These are phyloP conservation scores for Pilasporangium apinafurcum DNA, from an alignment of 352 stramenopile genomes.

Conservation along the genomic window DNA sequence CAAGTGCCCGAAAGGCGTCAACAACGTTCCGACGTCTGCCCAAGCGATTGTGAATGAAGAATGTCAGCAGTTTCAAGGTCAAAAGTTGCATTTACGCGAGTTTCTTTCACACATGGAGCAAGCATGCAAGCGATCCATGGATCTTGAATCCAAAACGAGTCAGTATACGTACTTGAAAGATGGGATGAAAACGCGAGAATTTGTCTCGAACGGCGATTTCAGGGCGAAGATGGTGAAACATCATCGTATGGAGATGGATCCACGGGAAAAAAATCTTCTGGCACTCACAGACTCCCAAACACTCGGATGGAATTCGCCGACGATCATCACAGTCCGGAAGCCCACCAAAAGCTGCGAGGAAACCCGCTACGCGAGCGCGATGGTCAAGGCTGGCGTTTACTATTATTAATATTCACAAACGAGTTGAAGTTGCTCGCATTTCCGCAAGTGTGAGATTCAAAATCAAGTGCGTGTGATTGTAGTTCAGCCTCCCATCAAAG, in stretches of 20 bases:
- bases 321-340: constrained; percentile 30
- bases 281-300: constrained; percentile 47
- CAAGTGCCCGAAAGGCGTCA: constrained; percentile 44
- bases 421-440: no score
- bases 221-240: constrained; percentile 46
- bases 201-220: constrained; percentile 54
- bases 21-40: constrained; percentile 37
- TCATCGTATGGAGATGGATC: constrained; percentile 41
- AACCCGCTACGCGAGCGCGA: constrained; percentile 57
- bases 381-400: constrained; percentile 70
- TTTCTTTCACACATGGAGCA: constrained; percentile 31
- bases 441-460: no score
- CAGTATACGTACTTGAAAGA: constrained; percentile 38
- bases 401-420: constrained; percentile 38
- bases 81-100: constrained; percentile 5
- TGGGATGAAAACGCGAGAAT: constrained; percentile 27
- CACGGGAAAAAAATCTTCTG: constrained; percentile 31
- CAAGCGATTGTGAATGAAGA: constrained; percentile 15
- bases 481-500: no score
- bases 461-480: no score
- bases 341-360: constrained; percentile 68
- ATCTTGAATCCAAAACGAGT: constrained; percentile 12
- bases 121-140: constrained; percentile 20
- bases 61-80: constrained; percentile 7
- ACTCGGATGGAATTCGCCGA: constrained; percentile 44